Base-by-base conservation (phyloP, 169 alveolate species). In the Amoebophrya sp. region DNA sequence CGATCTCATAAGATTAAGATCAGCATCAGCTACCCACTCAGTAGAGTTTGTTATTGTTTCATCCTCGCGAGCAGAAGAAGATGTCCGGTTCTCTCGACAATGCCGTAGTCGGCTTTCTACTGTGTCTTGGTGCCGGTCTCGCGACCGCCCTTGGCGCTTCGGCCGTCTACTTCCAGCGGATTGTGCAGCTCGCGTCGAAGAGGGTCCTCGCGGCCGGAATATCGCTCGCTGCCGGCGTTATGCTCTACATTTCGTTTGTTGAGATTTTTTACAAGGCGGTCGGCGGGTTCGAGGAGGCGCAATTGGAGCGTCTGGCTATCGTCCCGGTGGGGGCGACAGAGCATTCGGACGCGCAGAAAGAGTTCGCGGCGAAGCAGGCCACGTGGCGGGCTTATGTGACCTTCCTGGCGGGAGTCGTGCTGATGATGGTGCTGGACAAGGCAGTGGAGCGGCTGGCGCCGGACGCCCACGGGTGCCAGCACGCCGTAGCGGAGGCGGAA, bases 261-360 rank as follows among this genome's bases (percentile, higher is more conserved):
- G 91, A 89, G 88, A 89, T 89, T n/a, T 89, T 89, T 23, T 69
- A 39, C n/a, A 41, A 89, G 88, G 91, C 91, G 15, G 88, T 39
- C 0, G 88, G 5, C 18, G 88, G 41, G 48, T 89, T 39, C 50
- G 34, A 34, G 40, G 89, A 29, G 0, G 89, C 7, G 45, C 41
- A 39, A 29, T 29, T 70, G 26, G 89, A 70, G 40, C 45, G 20
- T 0, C 5, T 39, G 89, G 40, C 29, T 10, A 58, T 2, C 26
- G 34, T n/a, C 10, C 23, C 78, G 29, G 23, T 13, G 4, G 26
- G 5, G 78, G 78, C 7, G 5, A n/a, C 26, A 2, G 26, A 2
- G 26, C n/a, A n/a, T n/a, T 7, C 4, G 34, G 23, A 2, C 78
- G 5, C 4, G 7, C 78, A 58, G 78, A 16, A 58, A n/a, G 78